Conservation (phyloP, 495 filamentous ascomycete genomes). For the Lineolata rhizophorae region DNA sequence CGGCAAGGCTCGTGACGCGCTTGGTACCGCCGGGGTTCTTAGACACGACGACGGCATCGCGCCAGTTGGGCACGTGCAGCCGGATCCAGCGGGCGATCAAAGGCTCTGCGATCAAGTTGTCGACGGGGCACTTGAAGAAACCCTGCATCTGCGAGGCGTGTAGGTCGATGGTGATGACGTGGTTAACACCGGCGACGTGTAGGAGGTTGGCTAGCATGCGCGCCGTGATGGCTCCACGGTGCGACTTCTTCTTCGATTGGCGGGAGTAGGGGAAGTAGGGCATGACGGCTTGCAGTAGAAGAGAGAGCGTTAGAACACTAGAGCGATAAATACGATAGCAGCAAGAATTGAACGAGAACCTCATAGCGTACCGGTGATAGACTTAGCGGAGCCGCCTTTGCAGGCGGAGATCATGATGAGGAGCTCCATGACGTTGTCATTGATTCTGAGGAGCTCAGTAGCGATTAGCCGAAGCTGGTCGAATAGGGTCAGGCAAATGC, state of each 20-base stretch:
- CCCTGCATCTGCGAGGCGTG: slow-evolving; percentile 92
- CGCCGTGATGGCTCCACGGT: slow-evolving; percentile 88
- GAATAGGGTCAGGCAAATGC: neutral
- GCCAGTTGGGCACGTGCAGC: slow-evolving; percentile 69
- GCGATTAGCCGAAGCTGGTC: slow-evolving; percentile 1
- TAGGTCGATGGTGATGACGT: slow-evolving; percentile 91
- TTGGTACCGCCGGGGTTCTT: slow-evolving; percentile 97
- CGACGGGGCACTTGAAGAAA: slow-evolving; percentile 94
- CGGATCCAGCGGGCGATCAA: slow-evolving; percentile 91
- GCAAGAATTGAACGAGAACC: neutral
- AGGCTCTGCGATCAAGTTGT: slow-evolving; percentile 92
- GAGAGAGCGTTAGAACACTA: too few relatives aligned
- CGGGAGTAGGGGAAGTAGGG: slow-evolving; percentile 98
- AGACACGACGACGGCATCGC: slow-evolving; percentile 81
- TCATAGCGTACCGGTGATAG: slow-evolving; percentile 85
- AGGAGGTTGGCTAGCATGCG: slow-evolving; percentile 93
- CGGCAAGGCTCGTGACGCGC: slow-evolving; percentile 86
- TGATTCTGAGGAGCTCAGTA: slow-evolving; percentile 40
- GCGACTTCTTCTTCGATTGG: slow-evolving; percentile 97
- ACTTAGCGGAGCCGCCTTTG: slow-evolving; percentile 92
- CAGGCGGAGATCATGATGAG: slow-evolving; percentile 97
- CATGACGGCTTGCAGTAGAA: slow-evolving; percentile 97
- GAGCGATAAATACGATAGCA: slow-evolving; percentile 3
- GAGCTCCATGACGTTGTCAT: slow-evolving; percentile 96
- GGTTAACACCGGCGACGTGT: slow-evolving; percentile 78